Evolutionary conservation across 2,329 filamentous ascomycete genomes (phyloP).

Genomic region (Apiospora phragmitis): DNA sequence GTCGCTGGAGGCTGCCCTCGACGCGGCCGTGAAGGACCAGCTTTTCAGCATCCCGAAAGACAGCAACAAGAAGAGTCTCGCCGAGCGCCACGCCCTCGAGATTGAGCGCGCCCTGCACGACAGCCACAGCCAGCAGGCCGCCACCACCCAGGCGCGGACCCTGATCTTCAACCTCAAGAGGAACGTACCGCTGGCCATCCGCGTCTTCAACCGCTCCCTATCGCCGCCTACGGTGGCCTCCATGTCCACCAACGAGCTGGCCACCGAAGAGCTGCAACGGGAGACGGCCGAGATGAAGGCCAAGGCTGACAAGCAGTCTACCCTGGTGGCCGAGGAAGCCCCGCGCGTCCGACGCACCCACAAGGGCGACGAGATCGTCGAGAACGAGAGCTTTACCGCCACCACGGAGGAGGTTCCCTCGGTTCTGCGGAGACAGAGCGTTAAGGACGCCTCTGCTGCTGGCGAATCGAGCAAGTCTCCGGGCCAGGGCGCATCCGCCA

Average conservation of each 20-base stretch:
- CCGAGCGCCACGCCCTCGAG: slow-evolving; percentile 71
- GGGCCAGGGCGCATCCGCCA: slow-evolving; percentile 21
- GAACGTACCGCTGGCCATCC: slow-evolving; percentile 75
- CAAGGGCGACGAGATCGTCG: slow-evolving; percentile 90
- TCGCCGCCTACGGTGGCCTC: slow-evolving; percentile 75
- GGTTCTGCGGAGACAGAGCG: slow-evolving; percentile 35
- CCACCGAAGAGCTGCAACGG: slow-evolving; percentile 82
- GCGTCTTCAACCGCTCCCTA: slow-evolving; percentile 71
- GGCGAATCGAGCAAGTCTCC: slow-evolving; percentile 19
- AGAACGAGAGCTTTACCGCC: slow-evolving; percentile 60
- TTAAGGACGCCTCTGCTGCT: slow-evolving; percentile 26
- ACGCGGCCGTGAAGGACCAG: slow-evolving; percentile 65
- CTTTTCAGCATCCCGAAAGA: slow-evolving; percentile 64
- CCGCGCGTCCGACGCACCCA: slow-evolving; percentile 86
- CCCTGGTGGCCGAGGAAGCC: slow-evolving; percentile 73
- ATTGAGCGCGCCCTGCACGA: slow-evolving; percentile 73
- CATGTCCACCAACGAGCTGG: slow-evolving; percentile 90
- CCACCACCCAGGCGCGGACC: slow-evolving; percentile 69
- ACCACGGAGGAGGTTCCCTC: slow-evolving; percentile 39
- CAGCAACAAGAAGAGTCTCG: slow-evolving; percentile 62
- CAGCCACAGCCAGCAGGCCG: slow-evolving; percentile 51
- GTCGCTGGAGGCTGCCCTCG: slow-evolving; percentile 65
- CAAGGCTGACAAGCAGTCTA: slow-evolving; percentile 78
- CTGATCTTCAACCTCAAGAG: slow-evolving; percentile 87
- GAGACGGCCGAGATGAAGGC: slow-evolving; percentile 77